Evolutionary conservation across 164 flowering plant genomes (phyloP).

Genomic region (Litsea cubeba): DNA sequence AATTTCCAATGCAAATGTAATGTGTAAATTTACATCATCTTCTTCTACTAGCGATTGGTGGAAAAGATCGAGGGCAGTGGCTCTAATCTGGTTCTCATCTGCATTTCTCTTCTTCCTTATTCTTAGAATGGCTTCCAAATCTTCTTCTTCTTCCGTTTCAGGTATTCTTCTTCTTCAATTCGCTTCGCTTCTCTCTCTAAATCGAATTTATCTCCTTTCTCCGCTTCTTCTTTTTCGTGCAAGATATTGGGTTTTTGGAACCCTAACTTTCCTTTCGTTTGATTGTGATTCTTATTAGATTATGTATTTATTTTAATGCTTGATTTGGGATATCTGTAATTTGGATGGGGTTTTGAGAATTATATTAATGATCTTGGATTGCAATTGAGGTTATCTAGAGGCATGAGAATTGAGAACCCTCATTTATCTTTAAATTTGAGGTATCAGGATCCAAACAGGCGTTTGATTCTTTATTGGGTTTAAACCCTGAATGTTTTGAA

Average conservation of each 20-base stretch:
- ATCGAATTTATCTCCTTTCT: too few species aligned
- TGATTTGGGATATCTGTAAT: not conserved
- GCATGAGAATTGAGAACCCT: too few species aligned
- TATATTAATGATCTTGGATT: too few species aligned
- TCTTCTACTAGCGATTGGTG: slow-evolving; percentile 25
- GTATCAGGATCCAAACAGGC: too few species aligned
- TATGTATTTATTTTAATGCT: not conserved
- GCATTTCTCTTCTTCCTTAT: slow-evolving; percentile 37
- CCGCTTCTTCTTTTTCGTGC: not conserved
- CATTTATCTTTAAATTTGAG: too few species aligned
- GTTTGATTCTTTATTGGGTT: too few species aligned
- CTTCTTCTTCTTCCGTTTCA: slow-evolving; percentile 20
- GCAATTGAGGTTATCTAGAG: too few species aligned
- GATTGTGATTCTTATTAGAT: not conserved
- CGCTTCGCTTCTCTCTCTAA: not conserved
- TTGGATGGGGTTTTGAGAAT: not conserved
- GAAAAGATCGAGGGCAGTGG: slow-evolving; percentile 31
- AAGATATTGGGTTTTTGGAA: not conserved
- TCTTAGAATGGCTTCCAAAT: slow-evolving; percentile 46
- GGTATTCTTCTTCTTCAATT: not conserved
- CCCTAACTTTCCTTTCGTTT: not conserved
- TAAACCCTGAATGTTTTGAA: too few species aligned
- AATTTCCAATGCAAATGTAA: too few species aligned
- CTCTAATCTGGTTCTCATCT: slow-evolving; percentile 49
- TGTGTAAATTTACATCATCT: too few species aligned